Evolutionary conservation across 75 land plant species (phyloP), one percentile per base, ranked within the genome.

Genomic region (Ceratopteris richardii): DNA sequence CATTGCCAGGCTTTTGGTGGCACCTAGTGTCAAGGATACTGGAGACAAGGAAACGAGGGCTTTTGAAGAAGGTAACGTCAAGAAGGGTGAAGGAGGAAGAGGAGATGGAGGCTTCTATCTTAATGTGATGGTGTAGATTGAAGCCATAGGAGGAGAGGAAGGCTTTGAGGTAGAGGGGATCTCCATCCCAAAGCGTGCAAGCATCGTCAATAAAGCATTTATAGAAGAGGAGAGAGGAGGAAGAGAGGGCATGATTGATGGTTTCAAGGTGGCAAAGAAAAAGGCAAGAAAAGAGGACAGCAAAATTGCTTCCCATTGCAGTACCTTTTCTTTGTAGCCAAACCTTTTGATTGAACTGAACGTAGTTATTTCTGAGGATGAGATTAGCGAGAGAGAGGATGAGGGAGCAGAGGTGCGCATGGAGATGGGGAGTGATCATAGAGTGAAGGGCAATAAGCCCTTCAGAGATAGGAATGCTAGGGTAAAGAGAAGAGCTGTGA

Each of bases 251-350:
- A 7, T 9, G 0, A 18, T 1, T 28, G 50, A 3, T 16, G 20
- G 13, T 14, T 17, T 64, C 66, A n/a, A 64, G 12, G 10, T 19
- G 18, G 20, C 42, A 51, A 2, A 64, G 43, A 13, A 64, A 64
- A 0, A 64, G 0, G 10, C 57, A 51, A 51, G 57, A 37, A 37
- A 51, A 63, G 0, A 63, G 57, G 7, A 53, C 66, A 1, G 37
- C 37, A 63, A 63, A 63, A 11, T 63, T 63, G 20, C 40, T 51
- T 0, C 66, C 56, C 66, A 63, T 63, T 1, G 57, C 41, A 30
- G 57, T 63, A 5, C 66, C 66, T n/a, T 33, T 36, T 0, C 51
- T 52, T 42, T 63, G 57, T 22, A 29, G 31, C 23, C 31, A 52
- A 18, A 52, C 17, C 4, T 0, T 13, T 1, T 40, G 39, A 52